Evolutionary conservation across 345 rosid species (phyloP).

Genomic region (Ceriops decandra): DNA sequence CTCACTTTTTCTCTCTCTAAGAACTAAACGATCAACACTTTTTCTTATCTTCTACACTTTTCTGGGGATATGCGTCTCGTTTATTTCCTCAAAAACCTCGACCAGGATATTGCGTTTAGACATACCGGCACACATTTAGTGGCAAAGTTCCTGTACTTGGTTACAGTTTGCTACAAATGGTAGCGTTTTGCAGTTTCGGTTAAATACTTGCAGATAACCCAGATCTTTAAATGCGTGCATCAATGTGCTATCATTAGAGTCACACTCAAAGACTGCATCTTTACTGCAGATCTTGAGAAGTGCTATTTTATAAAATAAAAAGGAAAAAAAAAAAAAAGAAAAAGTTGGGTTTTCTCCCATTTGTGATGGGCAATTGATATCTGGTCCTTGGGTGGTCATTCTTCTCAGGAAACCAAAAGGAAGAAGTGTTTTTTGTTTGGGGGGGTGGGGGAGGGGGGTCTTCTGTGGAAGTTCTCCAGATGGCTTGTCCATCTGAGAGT

Average conservation of each 20-base stretch:
- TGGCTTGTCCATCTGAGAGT: slow-evolving; percentile 31
- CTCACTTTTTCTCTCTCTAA: background rate
- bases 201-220: background rate
- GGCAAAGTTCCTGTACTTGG: background rate
- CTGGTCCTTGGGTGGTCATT: background rate
- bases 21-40: background rate
- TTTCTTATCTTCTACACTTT: background rate
- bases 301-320: background rate
- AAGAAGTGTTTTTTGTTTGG: background rate
- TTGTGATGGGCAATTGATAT: background rate
- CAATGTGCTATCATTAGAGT: background rate
- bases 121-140: background rate
- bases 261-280: background rate
- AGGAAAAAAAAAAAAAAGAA: background rate
- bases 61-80: slow-evolving; percentile 28
- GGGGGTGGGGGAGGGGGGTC: background rate
- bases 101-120: background rate
- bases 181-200: slow-evolving; percentile 2
- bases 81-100: slow-evolving; percentile 12
- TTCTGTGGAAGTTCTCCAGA: background rate
- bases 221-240: slow-evolving; percentile 21
- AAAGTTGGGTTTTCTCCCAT: background rate
- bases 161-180: background rate
- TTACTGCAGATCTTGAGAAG: slow-evolving; percentile 16
- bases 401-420: background rate